A percentile compares a stretch with the other conserved stretches of the same genome.
Conservation (phyloP, 495 filamentous ascomycete genomes). For the Pseudevernia furfuracea region DNA sequence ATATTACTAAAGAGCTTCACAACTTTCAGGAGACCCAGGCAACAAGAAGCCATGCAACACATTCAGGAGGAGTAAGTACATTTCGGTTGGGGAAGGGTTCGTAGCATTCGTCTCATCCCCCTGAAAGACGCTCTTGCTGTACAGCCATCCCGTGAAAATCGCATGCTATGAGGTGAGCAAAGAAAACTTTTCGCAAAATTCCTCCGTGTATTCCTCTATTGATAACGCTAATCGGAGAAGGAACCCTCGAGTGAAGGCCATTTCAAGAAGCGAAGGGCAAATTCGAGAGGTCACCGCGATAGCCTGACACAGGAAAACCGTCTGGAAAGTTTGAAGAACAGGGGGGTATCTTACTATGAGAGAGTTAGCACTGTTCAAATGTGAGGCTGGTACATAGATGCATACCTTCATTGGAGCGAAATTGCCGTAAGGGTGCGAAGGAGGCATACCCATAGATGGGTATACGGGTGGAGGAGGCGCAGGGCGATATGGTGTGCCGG, state of each 20-base stretch:
- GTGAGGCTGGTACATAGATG: slow-evolving; percentile 19
- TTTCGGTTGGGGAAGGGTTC: slow-evolving; percentile 11
- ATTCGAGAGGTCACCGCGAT: slow-evolving; percentile 18
- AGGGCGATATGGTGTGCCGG: slow-evolving; percentile 93
- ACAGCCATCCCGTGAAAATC: slow-evolving; percentile 17
- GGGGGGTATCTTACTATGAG: slow-evolving; percentile 25
- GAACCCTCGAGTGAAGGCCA: slow-evolving; percentile 28
- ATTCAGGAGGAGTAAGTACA: slow-evolving; percentile 25
- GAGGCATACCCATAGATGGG: slow-evolving; percentile 78
- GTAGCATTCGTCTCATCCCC: slow-evolving; percentile 21
- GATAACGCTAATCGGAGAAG: slow-evolving; percentile 36
- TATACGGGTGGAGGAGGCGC: slow-evolving; percentile 84
- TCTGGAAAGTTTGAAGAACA: slow-evolving; percentile 23
- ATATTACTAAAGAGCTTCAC: slow-evolving; percentile 1
- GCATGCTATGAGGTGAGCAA: slow-evolving; percentile 22
- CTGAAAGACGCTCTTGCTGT: slow-evolving; percentile 15
- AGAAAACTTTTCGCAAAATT: slow-evolving; percentile 22
- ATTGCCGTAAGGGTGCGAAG: slow-evolving; percentile 63
- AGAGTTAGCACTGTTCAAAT: not conserved
- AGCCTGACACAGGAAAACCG: slow-evolving; percentile 11
- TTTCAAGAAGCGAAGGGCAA: slow-evolving; percentile 27
- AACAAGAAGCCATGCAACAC: slow-evolving; percentile 16
- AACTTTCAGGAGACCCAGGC: not conserved
- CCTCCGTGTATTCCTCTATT: slow-evolving; percentile 21
- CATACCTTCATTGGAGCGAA: slow-evolving; percentile 71